phyloP scores from a whole-genome alignment of 2,329 filamentous ascomycete genomes.

The Cercospora sp. region DNA sequence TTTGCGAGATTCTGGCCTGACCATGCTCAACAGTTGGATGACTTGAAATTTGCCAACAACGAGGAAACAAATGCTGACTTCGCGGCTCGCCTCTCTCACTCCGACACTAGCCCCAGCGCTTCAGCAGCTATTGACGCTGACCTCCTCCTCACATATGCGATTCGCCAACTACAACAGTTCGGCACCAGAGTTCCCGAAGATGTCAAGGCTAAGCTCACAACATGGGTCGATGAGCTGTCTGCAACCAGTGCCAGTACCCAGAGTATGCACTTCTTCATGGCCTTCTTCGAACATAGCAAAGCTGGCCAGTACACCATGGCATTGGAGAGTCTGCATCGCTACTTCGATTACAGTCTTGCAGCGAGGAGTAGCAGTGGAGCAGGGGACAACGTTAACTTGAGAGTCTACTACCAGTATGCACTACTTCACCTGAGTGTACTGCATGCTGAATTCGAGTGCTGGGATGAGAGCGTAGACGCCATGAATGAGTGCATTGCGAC shows the following conservation, averaged over 20 bases:
- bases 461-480: slow-evolving; percentile 83
- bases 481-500: slow-evolving; percentile 95
- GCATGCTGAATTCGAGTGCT: slow-evolving; percentile 92
- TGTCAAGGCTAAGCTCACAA: slow-evolving; percentile 68
- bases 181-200: slow-evolving; percentile 75
- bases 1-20: slow-evolving; percentile 58
- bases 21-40: slow-evolving; percentile 29
- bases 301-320: slow-evolving; percentile 86
- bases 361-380: slow-evolving; percentile 19
- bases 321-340: slow-evolving; percentile 87
- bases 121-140: slow-evolving; percentile 34
- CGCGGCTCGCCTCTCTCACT: neutral
- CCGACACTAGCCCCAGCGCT: neutral
- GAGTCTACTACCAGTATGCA: slow-evolving; percentile 85
- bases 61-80: neutral
- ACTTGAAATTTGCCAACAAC: neutral
- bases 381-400: slow-evolving; percentile 25
- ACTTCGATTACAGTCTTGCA: slow-evolving; percentile 81
- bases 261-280: slow-evolving; percentile 38
- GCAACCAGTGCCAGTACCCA: slow-evolving; percentile 30
- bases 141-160: slow-evolving; percentile 76
- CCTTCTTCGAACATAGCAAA: slow-evolving; percentile 86
- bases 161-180: slow-evolving; percentile 80
- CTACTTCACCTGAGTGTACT: slow-evolving; percentile 89
- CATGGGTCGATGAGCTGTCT: slow-evolving; percentile 32